Base-by-base conservation (phyloP, 192 early-diverging fungal genomes). In the Gryganskiella cystojenkinii region DNA sequence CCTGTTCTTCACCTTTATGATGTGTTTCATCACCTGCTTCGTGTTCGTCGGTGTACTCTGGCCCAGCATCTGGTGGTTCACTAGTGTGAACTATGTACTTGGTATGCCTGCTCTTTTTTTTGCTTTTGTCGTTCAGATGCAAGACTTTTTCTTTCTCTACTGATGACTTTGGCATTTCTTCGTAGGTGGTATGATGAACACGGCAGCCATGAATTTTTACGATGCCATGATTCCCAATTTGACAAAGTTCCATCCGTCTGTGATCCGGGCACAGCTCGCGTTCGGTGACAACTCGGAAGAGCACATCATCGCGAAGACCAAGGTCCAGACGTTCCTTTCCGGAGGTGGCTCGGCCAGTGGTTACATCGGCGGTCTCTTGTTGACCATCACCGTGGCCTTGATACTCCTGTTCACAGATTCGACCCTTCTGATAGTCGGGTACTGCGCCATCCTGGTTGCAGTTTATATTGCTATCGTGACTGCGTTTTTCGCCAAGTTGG, bases 141-240 rank as follows among this genome's bases (percentile, higher is more conserved):
- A 42, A 22, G 20, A 9, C 7, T 24, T 19, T 17, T 24, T 17
- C 43, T 44, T 25, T 43, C 22, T 42, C 24, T 46, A 59, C 1
- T n/a, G n/a, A n/a, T n/a, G n/a, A n/a, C n/a, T n/a, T n/a, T n/a
- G n/a, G n/a, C n/a, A n/a, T n/a, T n/a, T n/a, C n/a, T n/a, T n/a
- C n/a, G n/a, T 68, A 73, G 62, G 69, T 9, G 50, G 49, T 17
- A 42, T 66, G 27, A 17, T 71, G 15, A 49, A 61, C 31, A 47
- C 63, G 14, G 49, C 52, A 20, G 25, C 52, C 2, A 45, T 69
- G 55, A 69, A 81, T 40, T 88, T 88, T 67, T 88, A 81, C 51
- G 72, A 84, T 2, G 81, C 83, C 22, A 67, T 82, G 52, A 69
- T 88, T 50, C 80, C 85, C 17, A 79, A 59, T 20, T 30, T 83